Evolutionary conservation across 2,329 filamentous ascomycete genomes (phyloP), one percentile per base, ranked within the genome.

Genomic region (Ophiognomonia clavigignenti-juglandacearum): DNA sequence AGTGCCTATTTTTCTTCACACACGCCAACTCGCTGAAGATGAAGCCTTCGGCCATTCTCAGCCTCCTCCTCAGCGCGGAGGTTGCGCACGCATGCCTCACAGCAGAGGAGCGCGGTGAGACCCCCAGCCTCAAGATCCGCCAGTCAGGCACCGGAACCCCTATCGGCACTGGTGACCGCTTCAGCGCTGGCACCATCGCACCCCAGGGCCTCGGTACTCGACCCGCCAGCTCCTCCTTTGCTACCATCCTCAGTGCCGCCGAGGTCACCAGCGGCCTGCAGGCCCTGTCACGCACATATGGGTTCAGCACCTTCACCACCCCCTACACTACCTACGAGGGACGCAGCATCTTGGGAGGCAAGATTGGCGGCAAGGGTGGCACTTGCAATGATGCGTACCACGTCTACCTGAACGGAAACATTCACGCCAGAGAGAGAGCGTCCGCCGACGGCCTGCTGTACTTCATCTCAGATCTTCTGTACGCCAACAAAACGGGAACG

Each of bases 371-470:
- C n/a, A n/a, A n/a, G n/a, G n/a, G n/a, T n/a, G n/a, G n/a, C n/a
- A 50, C 47, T 29, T 31, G 61, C 61, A n/a, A n/a, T n/a, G n/a
- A n/a, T n/a, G n/a, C n/a, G n/a, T 73, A 74, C 54, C 67, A 71
- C 29, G 68, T 78, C 23, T 77, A 75, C 56, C 61, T 82, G 47
- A 73, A 73, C 49, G 71, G 71, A 35, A 75, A 67, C 22, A 71
- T 80, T 39, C 78, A 82, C 54, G 74, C 78, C 8, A 74, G 78
- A 20, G 78, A 82, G 61, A 72, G 78, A 9, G 78, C 77, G 22
- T 74, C 71, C 0, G 69, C 77, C 0, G 78, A 82, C 56, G 68
- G 74, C 49, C 64, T 81, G 13, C 60, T 82, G 36, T 80, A 80
- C 65, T 80, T 78, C 62, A 65, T 80, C 24, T 64, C 75, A 0